These are phyloP conservation scores for Trypanosoma lewisi DNA, from an alignment of 208 protist genomes.

Conservation along the genomic window DNA sequence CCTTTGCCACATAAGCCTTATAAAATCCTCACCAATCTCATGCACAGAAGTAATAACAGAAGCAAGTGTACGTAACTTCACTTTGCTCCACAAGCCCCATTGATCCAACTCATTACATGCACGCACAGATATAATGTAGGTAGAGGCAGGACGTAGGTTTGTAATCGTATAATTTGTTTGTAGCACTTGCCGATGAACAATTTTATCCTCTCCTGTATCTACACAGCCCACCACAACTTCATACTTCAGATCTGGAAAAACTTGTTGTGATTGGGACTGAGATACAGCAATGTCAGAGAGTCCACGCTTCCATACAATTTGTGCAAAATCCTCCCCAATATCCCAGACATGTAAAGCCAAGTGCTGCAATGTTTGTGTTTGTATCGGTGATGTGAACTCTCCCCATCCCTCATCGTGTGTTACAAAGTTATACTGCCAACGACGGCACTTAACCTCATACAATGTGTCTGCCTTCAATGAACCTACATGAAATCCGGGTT, in stretches of 20 bases:
- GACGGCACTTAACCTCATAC: conserved; percentile 76
- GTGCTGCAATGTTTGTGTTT: conserved; percentile 63
- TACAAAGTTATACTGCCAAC: conserved; percentile 72
- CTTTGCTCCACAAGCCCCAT: conserved; percentile 83
- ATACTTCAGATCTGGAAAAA: conserved; percentile 82
- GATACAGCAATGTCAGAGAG: conserved; percentile 27
- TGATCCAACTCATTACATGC: conserved; percentile 80
- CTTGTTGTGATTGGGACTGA: neutral
- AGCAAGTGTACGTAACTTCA: conserved; percentile 80
- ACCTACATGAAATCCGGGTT: conserved; percentile 69
- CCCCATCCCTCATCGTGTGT: conserved; percentile 81
- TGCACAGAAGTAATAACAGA: conserved; percentile 73
- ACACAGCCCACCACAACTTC: conserved; percentile 85
- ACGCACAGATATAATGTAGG: conserved; percentile 85
- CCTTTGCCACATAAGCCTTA: conserved; percentile 88
- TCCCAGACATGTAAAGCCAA: conserved; percentile 79
- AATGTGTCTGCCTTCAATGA: conserved; percentile 60
- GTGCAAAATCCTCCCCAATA: conserved; percentile 88
- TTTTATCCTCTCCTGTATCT: conserved; percentile 69
- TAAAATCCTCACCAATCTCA: conserved; percentile 92
- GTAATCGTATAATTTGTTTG: conserved; percentile 86
- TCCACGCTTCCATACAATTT: conserved; percentile 73
- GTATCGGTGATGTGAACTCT: conserved; percentile 66
- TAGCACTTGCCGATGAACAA: conserved; percentile 80
- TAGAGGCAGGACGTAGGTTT: conserved; percentile 74